phyloP scores from a whole-genome alignment of 1,139 yeast genomes.

The Taphrina wiesneri region DNA sequence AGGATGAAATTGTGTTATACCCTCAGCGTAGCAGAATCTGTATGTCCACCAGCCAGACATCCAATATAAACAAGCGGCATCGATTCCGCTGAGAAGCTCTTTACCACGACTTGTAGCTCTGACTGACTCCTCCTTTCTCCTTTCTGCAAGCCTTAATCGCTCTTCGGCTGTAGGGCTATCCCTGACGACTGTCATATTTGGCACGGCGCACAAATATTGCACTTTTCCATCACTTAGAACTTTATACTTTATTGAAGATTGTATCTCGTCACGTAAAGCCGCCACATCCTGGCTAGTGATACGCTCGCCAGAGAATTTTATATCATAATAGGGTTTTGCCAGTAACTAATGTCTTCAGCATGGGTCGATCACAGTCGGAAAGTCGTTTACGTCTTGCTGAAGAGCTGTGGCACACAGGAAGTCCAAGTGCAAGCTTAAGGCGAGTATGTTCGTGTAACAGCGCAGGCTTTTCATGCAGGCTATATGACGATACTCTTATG shows the following conservation, averaged over 20 bases:
- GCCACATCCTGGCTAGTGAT: slow-evolving; percentile 3
- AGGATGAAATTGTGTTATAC: slow-evolving; percentile 59
- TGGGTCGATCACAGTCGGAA: neutral
- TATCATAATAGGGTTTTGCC: slow-evolving; percentile 19
- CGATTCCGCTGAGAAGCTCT: slow-evolving; percentile 3
- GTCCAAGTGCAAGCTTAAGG: neutral
- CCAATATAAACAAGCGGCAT: slow-evolving; percentile 26
- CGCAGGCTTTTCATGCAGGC: neutral
- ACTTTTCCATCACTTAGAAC: slow-evolving; percentile 8
- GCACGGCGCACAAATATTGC: slow-evolving; percentile 22
- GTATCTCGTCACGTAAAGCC: neutral
- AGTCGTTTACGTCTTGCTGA: neutral
- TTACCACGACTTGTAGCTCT: slow-evolving; percentile 8
- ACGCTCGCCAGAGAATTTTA: neutral
- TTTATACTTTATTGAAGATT: neutral
- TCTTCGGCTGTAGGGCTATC: neutral
- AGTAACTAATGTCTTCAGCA: neutral
- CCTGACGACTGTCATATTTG: neutral
- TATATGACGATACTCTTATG: neutral
- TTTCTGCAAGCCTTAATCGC: neutral
- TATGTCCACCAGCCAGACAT: slow-evolving; percentile 64
- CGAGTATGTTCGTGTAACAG: neutral
- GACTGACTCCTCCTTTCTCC: neutral
- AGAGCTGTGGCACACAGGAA: neutral
- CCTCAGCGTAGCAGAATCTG: slow-evolving; percentile 58